Evolutionary conservation across 495 filamentous ascomycete genomes (phyloP).

Genomic region (Penicillium waksmanii): DNA sequence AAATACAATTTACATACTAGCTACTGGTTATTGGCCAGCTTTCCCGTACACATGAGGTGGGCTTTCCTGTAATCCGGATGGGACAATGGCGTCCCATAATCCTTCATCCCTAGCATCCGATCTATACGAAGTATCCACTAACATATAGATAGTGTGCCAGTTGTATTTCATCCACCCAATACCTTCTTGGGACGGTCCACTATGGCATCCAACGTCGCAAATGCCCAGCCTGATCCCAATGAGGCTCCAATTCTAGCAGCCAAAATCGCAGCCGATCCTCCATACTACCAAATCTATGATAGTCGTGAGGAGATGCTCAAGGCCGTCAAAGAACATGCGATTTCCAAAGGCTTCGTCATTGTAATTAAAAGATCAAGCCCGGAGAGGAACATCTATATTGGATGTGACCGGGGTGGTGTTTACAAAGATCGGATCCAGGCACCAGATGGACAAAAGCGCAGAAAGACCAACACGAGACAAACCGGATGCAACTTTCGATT

Average conservation of each 20-base stretch:
- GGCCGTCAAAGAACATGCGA: neutral
- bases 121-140: too few species aligned
- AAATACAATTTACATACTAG: too few species aligned
- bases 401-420: slow-evolving; percentile 1
- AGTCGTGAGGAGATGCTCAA: neutral
- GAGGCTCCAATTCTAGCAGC: neutral
- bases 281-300: neutral
- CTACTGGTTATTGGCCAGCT: too few species aligned
- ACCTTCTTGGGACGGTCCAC: too few species aligned
- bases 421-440: neutral
- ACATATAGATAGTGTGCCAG: too few species aligned
- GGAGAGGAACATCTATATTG: neutral
- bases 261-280: neutral
- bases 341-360: neutral
- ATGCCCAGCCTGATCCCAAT: neutral
- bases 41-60: too few species aligned
- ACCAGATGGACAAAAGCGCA: neutral
- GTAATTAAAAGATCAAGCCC: neutral
- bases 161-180: too few species aligned
- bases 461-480: neutral
- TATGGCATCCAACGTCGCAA: neutral
- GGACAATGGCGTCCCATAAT: too few species aligned
- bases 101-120: too few species aligned
- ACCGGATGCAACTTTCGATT: neutral
- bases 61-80: too few species aligned